Percentiles rank a stretch among this genome's conserved stretches.
These are phyloP conservation scores for Cyamopsis tetragonoloba DNA, from an alignment of 306 rosid genomes.

Conservation along the genomic window DNA sequence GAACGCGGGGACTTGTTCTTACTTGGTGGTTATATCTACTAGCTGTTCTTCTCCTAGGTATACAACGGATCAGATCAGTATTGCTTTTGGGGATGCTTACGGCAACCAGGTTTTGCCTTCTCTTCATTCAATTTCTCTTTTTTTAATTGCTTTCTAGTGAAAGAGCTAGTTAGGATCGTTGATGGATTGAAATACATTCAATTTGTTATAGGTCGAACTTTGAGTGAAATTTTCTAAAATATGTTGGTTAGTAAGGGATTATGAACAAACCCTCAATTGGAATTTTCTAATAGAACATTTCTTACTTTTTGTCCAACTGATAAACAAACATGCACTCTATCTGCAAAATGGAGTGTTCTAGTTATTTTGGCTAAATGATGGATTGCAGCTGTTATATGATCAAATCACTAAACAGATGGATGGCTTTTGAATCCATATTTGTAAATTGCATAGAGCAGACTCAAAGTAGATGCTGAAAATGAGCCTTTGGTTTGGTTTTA, in stretches of 20 bases:
- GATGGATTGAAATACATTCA: background rate
- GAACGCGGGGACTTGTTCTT: slow-evolving; percentile 58
- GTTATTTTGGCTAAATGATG: background rate
- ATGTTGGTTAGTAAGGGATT: background rate
- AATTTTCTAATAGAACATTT: background rate
- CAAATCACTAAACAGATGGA: background rate
- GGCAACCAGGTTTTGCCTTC: slow-evolving; percentile 62
- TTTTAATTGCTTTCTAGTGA: background rate
- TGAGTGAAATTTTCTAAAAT: background rate
- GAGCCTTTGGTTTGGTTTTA: background rate
- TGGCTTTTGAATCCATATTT: slow-evolving; percentile 1
- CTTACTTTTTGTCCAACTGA: background rate
- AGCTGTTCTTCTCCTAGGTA: slow-evolving; percentile 66
- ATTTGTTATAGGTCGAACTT: background rate
- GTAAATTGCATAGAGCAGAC: background rate
- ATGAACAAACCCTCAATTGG: background rate
- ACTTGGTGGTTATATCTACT: slow-evolving; percentile 55
- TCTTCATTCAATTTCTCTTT: background rate
- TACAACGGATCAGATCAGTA: slow-evolving; percentile 79
- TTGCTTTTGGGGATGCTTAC: slow-evolving; percentile 84
- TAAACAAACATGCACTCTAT: background rate
- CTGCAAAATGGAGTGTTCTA: background rate
- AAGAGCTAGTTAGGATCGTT: background rate
- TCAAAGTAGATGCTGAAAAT: background rate
- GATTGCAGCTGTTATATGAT: background rate